Percentiles rank a stretch among this genome's conserved stretches.
These are phyloP conservation scores for Rubroboletus satanas DNA, from an alignment of 768 basidiomycete genomes.

Conservation along the genomic window DNA sequence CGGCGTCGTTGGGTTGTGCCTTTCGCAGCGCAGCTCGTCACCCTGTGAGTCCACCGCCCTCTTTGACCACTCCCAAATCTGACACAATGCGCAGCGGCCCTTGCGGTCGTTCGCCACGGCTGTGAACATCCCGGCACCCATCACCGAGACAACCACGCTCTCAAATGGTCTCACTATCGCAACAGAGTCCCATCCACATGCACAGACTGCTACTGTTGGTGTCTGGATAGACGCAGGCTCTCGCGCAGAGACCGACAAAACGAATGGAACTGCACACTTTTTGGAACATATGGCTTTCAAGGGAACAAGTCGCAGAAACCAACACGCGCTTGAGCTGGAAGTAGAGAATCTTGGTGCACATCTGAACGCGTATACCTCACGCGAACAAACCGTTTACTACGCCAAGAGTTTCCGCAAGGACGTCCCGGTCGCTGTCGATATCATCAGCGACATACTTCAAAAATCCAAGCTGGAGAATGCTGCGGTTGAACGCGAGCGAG, in stretches of 20 bases:
- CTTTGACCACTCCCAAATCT: not conserved
- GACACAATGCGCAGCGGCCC: constrained; percentile 36
- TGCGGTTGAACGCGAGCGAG: constrained; percentile 92
- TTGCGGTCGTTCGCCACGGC: constrained; percentile 75
- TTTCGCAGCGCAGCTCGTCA: constrained; percentile 37
- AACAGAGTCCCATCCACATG: constrained; percentile 84
- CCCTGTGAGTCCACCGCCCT: constrained; percentile 28
- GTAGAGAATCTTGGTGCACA: constrained; percentile 98
- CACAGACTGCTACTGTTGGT: constrained; percentile 97
- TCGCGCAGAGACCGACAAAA: constrained; percentile 91
- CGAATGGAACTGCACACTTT: constrained; percentile 97
- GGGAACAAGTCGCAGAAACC: constrained; percentile 84
- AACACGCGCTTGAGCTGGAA: constrained; percentile 90
- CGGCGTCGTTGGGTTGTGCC: constrained; percentile 41
- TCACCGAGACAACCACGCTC: constrained; percentile 89
- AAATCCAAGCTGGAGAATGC: constrained; percentile 87
- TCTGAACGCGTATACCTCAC: constrained; percentile 96
- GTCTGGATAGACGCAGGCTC: constrained; percentile 99
- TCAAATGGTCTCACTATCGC: constrained; percentile 94
- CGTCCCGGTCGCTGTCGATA: constrained; percentile 85
- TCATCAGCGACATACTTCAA: constrained; percentile 97
- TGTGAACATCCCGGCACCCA: constrained; percentile 60
- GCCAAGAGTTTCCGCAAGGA: constrained; percentile 98
- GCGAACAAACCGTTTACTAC: constrained; percentile 99
- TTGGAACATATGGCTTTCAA: constrained; percentile 99